Percentiles rank a stretch among this genome's conserved stretches.
These are phyloP conservation scores for Leccinum longicurvipes DNA, from an alignment of 768 basidiomycete genomes.

Conservation along the genomic window DNA sequence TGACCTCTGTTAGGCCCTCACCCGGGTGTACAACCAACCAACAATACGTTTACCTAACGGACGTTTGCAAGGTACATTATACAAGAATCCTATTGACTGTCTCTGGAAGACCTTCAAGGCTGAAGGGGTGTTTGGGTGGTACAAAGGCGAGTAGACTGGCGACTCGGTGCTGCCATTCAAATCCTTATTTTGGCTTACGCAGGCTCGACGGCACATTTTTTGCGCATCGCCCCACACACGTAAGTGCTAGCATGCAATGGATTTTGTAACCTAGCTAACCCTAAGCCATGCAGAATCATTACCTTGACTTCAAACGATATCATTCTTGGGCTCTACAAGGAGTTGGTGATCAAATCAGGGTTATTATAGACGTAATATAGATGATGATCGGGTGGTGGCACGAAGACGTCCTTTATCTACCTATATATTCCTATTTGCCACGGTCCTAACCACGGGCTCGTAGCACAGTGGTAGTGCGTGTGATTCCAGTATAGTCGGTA, in stretches of 20 bases:
- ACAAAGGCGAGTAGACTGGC: slow-evolving; percentile 65
- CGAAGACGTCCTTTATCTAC: background rate
- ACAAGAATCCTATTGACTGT: slow-evolving; percentile 93
- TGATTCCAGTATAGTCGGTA: slow-evolving; percentile 27
- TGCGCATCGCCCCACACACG: slow-evolving; percentile 93
- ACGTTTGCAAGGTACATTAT: slow-evolving; percentile 67
- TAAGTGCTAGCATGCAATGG: slow-evolving; percentile 35
- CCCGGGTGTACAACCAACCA: slow-evolving; percentile 96
- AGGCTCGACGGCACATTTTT: slow-evolving; percentile 93
- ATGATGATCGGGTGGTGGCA: background rate
- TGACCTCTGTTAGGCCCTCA: slow-evolving; percentile 58
- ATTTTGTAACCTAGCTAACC: slow-evolving; percentile 1
- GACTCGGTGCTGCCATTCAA: background rate
- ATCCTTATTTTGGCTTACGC: background rate
- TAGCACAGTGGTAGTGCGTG: slow-evolving; percentile 35
- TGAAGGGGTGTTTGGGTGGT: slow-evolving; percentile 92
- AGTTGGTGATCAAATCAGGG: slow-evolving; percentile 17
- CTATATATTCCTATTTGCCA: background rate
- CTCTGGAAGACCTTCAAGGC: slow-evolving; percentile 92
- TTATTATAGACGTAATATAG: slow-evolving; percentile 9
- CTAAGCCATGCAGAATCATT: slow-evolving; percentile 56
- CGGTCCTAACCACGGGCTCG: slow-evolving; percentile 13
- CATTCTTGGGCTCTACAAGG: slow-evolving; percentile 66
- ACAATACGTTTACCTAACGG: slow-evolving; percentile 71
- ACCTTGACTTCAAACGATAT: slow-evolving; percentile 88